Base-by-base conservation (phyloP, 495 filamentous ascomycete species). In the Aspergillus carlsbadensis region DNA sequence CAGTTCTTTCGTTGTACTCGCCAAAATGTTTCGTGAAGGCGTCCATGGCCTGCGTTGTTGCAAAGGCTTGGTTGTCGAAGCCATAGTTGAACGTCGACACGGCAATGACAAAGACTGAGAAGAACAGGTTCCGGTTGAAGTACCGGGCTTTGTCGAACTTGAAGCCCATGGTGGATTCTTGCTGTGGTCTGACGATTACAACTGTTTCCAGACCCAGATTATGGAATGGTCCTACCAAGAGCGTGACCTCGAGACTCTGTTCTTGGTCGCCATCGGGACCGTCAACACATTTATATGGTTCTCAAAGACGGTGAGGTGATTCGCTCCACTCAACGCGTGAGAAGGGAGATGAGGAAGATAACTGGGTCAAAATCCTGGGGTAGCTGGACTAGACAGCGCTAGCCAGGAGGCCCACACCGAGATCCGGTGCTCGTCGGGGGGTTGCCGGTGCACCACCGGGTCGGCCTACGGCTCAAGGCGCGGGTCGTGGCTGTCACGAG, bases 51-150 rank as follows among this genome's bases (percentile, higher is more conserved):
- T 72, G 71, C 8, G 60, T 61, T 1, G 67, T 65, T 2, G 63
- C 61, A 48, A 74, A 68, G 0, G 62, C 70, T 40, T 69, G 68
- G 26, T 72, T 64, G 45, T 68, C 68, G 49, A 72, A 65, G 10
- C 69, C 69, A 66, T 71, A 74, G 47, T 70, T 72, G 55, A 72
- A 62, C 22, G 68, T 66, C 39, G 61, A 66, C 5, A 46, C 11
- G 24, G 43, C 43, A 46, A 46, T 46, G 13, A 46, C 43, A 17
- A 46, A 46, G 7, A 46, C 24, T 1, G 43, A 46, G 2, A 46
- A 17, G 5, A 26, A 46, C 11, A 46, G 22, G 14, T 21, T 46
- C n/a, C 24, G 22, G 24, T 46, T 46, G 43, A 46, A 46, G 14
- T 46, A 46, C 6, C 43, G 43, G 43, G 24, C 14, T 13, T 29